Evolutionary conservation across 495 filamentous ascomycete genomes (phyloP), one percentile per base, ranked within the genome.

Genomic region (Lophiostoma macrostomum): DNA sequence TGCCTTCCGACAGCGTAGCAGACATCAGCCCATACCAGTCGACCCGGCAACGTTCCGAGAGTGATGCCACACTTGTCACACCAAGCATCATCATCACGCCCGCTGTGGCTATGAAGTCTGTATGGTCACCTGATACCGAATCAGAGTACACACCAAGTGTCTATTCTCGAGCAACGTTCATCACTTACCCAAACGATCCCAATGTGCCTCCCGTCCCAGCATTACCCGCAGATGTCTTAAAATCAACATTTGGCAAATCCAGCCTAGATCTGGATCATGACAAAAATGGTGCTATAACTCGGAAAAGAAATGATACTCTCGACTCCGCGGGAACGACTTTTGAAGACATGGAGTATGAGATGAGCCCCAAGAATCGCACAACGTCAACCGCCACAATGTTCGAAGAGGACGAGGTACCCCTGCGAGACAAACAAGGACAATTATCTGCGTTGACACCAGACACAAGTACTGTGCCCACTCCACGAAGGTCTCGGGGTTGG

Each of bases 401-500:
- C 50, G 82, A 85, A 54, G 79, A 78, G 34, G 79, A 80, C 34
- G 67, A 71, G 7, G 71, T 52, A 5, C 56, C 64, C 58, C 35
- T 66, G 67, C 19, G 51, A 35, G 42, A 59, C 45, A 66, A 43
- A 58, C 57, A 49, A 42, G 38, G 31, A 50, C 50, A 56, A 34
- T 12, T 13, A 5, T 29, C 31, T 3, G 28, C 25, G 18, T 25
- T 64, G 8, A 37, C 43, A 7, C 24, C 52, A 25, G 46, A 58
- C 29, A 59, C 61, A 24, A 16, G 40, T 5, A 22, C 34, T 7
- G 20, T 45, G 14, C 54, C 59, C 20, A 63, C 77, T 31, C 76
- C 80, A 36, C 76, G 77, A 10, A 72, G 78, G 29, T 89, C 88
- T 3, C 77, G 80, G 29, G 88, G 88, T 10, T 96, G 90, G 90